Evolutionary conservation across 805 yeast genomes (phyloP).

Genomic region (Myxozyma melibiosi): DNA sequence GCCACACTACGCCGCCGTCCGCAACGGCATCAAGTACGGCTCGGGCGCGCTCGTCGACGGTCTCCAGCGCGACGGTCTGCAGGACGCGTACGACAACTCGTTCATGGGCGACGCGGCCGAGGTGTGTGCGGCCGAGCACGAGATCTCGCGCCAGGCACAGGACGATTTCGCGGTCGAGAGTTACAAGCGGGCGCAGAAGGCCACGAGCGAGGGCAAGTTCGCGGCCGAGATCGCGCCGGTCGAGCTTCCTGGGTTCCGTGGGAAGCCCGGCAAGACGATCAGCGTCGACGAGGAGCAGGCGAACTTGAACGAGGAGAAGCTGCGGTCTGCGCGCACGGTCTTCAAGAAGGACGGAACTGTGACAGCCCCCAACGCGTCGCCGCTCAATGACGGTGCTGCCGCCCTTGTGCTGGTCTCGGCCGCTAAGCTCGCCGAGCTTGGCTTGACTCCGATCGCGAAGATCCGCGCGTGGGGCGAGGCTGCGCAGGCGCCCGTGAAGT

Average conservation of each 20-base stretch:
- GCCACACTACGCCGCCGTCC: slow-evolving; percentile 82
- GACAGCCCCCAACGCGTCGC: slow-evolving; percentile 94
- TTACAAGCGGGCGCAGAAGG: slow-evolving; percentile 82
- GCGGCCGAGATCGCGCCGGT: slow-evolving; percentile 80
- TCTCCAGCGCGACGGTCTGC: slow-evolving; percentile 85
- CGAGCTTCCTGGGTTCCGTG: slow-evolving; percentile 85
- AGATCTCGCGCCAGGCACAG: slow-evolving; percentile 78
- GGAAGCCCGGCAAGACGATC: slow-evolving; percentile 60
- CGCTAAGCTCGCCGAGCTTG: slow-evolving; percentile 78
- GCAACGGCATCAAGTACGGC: slow-evolving; percentile 90
- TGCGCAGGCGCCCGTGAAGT: slow-evolving; percentile 90
- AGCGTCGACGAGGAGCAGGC: slow-evolving; percentile 79
- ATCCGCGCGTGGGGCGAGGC: slow-evolving; percentile 98
- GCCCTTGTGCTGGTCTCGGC: slow-evolving; percentile 89
- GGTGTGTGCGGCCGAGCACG: slow-evolving; percentile 86
- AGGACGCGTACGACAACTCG: slow-evolving; percentile 83
- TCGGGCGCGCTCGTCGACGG: slow-evolving; percentile 81
- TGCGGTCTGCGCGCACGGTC: slow-evolving; percentile 86
- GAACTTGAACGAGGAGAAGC: slow-evolving; percentile 74
- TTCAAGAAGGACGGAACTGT: slow-evolving; percentile 96
- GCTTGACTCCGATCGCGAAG: slow-evolving; percentile 84
- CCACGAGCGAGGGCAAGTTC: slow-evolving; percentile 81
- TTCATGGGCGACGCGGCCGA: slow-evolving; percentile 99
- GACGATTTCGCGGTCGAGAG: slow-evolving; percentile 85
- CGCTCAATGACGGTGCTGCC: slow-evolving; percentile 97